Evolutionary conservation across 176 grass and related monocot genomes (phyloP).

Genomic region (Cenchrus americanus): DNA sequence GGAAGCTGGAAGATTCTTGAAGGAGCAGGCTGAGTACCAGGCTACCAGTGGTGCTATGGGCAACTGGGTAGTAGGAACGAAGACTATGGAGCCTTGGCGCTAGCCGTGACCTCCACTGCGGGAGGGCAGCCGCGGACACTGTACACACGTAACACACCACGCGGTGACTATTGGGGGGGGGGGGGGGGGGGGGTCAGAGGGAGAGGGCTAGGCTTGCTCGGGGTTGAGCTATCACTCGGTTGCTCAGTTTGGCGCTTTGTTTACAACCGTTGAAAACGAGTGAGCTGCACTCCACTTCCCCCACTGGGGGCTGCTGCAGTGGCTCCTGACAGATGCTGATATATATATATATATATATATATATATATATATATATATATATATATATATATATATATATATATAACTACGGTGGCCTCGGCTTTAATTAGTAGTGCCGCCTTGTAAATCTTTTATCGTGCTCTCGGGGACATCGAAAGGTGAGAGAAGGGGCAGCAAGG

Average conservation of each 20-base stretch:
- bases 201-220: background rate
- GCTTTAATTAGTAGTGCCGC: background rate
- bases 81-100: background rate
- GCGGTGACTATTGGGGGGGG: no score
- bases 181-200: no score
- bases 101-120: constrained; percentile 39
- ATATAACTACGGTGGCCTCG: constrained; percentile 5
- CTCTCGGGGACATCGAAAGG: constrained; percentile 21
- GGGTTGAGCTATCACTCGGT: constrained; percentile 27
- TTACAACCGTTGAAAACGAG: constrained; percentile 61
- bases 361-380: constrained; percentile 45
- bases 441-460: constrained; percentile 19
- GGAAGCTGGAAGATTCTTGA: constrained; percentile 48
- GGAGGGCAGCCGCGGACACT: constrained; percentile 17
- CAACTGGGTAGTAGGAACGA: background rate
- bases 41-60: no score
- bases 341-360: constrained; percentile 35
- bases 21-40: background rate
- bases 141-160: constrained; percentile 44
- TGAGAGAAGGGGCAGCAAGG: constrained; percentile 32
- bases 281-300: constrained; percentile 7
- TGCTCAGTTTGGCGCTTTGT: constrained; percentile 47
- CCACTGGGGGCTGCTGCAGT: background rate
- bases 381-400: constrained; percentile 38
- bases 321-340: constrained; percentile 24